Base-by-base conservation (phyloP, 2,329 filamentous ascomycete genomes). In the Cladosporium sp. region DNA sequence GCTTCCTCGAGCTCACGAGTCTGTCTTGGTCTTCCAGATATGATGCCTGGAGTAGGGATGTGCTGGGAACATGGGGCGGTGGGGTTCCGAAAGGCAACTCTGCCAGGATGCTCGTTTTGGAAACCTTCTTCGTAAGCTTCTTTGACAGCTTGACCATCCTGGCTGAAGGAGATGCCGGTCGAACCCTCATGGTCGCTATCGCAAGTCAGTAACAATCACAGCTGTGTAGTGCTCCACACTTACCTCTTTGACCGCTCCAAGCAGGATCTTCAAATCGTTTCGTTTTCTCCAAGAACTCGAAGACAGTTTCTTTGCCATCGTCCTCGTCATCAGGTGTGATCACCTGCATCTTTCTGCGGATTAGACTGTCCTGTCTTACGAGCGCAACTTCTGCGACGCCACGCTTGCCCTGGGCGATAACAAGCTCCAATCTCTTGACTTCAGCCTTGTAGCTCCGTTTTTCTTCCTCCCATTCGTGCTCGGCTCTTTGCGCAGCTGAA, bases 391-490 rank as follows among this genome's bases (percentile, higher is more conserved):
- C 79, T 23, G 77, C 72, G 62, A 82, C 72, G 11, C 80, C 80
- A 50, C 74, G 71, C 29, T 76, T 75, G 8, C 79, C 76, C 58
- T 76, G 76, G 2, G 78, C 77, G 65, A 82, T 80, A 29, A 82
- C 67, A 3, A 82, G 66, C 68, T 82, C 80, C 16, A 82, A 73
- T 18, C 80, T 77, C 65, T 77, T 80, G 61, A 82, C 77, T 66
- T 82, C 80, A 3, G 74, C 75, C 46, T 77, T 74, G 67, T 79
- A 81, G 18, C 72, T 71, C 49, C 71, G 69, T 65, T 77, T 75
- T 62, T 76, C 72, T 10, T 74, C 66, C 2, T 69, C 53, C 77
- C 76, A 80, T 5, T 67, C 66, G 14, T 73, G 70, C 64, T 79
- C 73, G 8, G 74, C 71, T 18, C 68, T 69, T 35, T 75, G 71